Base-by-base conservation (phyloP, 495 filamentous ascomycete genomes). In the Thermochaetoides thermophila region DNA sequence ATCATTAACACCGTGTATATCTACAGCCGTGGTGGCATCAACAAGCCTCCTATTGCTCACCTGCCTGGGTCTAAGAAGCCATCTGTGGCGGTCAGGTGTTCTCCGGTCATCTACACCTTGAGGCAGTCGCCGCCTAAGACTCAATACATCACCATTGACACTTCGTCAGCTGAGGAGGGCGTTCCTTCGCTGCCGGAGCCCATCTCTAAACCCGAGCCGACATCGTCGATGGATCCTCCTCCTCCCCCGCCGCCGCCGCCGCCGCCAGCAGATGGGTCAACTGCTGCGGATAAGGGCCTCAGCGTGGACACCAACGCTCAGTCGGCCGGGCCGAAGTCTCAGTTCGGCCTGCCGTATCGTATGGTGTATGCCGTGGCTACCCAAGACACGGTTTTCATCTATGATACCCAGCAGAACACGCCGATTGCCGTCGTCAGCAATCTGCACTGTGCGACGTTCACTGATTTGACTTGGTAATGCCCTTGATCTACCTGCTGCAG, bases 41-140 rank as follows among this genome's bases (percentile, higher is more conserved):
- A 93, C 55, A 95, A 87, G 51, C 85, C 91, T 10, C 91, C 91
- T 11, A 81, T 99, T 37, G 84, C 91, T n/a, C 87, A 95, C 59
- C 69, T 99, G 19, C 91, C 91, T 0, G 91, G 89, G 1, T 87
- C 95, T 46, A 99, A 95, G 64, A 99, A 99, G 50, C 87, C 91
- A 7, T 99, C 91, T 1, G 82, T 99, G 9, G 91, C 84, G 3
- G 82, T 99, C 28, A 78, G 80, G 50, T 99, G 89, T 55, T 99
- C 87, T 2, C 86, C 91, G 0, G 56, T 94, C 2, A 75, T 78
- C 43, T 99, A 95, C 52, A 83, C 78, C 4, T 60, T 86, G 32
- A 75, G 87, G 28, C 71, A 79, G 45, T 56, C 62, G 0, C 61
- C 66, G 2, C 73, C 76, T 24, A 56, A 70, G 23, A 93, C 81